Percentiles rank a stretch among this genome's conserved stretches.
phyloP scores from a whole-genome alignment of 306 rosid species.

The Ormosia emarginata region DNA sequence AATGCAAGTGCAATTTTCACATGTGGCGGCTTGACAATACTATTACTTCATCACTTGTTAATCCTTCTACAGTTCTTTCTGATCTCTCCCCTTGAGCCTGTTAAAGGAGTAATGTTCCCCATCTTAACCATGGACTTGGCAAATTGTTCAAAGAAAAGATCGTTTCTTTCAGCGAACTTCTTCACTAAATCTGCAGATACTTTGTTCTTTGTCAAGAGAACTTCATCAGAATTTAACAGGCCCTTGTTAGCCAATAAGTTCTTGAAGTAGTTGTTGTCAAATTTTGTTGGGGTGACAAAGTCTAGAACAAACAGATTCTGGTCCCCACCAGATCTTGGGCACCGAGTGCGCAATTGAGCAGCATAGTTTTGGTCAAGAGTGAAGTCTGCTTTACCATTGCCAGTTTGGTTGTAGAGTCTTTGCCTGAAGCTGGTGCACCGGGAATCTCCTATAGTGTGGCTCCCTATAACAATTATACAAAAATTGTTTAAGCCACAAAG shows the following conservation, averaged over 20 bases:
- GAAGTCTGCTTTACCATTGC: constrained; percentile 68
- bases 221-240: constrained; percentile 72
- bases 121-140: constrained; percentile 90
- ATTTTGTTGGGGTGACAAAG: constrained; percentile 68
- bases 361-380: constrained; percentile 62
- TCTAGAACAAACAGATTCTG: constrained; percentile 77
- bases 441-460: constrained; percentile 88
- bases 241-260: constrained; percentile 69
- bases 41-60: constrained; percentile 30
- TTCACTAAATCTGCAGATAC: constrained; percentile 58
- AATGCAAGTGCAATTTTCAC: not conserved
- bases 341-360: constrained; percentile 45
- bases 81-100: constrained; percentile 84
- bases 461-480: constrained; percentile 43
- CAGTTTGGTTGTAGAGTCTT: constrained; percentile 88
- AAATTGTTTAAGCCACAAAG: not conserved
- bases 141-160: constrained; percentile 74
- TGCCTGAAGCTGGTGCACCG: constrained; percentile 93
- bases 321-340: constrained; percentile 93
- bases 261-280: constrained; percentile 79
- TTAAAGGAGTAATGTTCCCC: constrained; percentile 84
- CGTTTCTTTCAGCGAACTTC: constrained; percentile 52
- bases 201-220: constrained; percentile 59
- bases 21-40: not conserved
- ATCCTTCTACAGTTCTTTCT: constrained; percentile 74